Percentiles rank a stretch among this genome's conserved stretches.
These are phyloP conservation scores for Strigomonas culicis DNA, from an alignment of 208 protist species.

Conservation along the genomic window DNA sequence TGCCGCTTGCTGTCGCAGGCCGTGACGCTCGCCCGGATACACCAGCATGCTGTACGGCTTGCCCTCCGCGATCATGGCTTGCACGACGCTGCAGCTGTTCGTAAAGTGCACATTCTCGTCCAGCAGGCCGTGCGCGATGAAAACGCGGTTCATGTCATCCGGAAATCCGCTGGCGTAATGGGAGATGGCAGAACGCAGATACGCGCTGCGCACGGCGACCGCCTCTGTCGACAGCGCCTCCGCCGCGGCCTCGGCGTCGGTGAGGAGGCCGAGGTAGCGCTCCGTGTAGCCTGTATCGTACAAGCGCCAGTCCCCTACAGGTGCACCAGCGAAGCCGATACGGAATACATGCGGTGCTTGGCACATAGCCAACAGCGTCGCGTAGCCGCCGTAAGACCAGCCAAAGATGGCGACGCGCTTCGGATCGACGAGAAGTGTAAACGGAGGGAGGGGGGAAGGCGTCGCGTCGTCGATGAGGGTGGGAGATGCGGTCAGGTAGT, in stretches of 20 bases:
- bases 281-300: constrained; percentile 92
- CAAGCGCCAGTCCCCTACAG: constrained; percentile 83
- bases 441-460: no score
- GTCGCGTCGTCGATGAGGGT: constrained; percentile 20
- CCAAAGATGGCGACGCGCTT: constrained; percentile 78
- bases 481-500: constrained; percentile 30
- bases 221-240: not conserved
- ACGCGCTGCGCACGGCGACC: constrained; percentile 35
- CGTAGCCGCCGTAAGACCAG: constrained; percentile 90
- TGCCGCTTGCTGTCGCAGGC: constrained; percentile 60
- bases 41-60: constrained; percentile 88
- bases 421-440: constrained; percentile 65
- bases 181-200: constrained; percentile 54
- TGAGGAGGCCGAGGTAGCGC: constrained; percentile 83
- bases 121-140: constrained; percentile 89
- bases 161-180: constrained; percentile 70
- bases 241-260: constrained; percentile 17
- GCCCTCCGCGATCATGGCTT: constrained; percentile 59
- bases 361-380: constrained; percentile 81
- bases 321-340: constrained; percentile 79
- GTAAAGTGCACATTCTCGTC: constrained; percentile 95
- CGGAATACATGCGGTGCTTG: constrained; percentile 76
- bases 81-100: constrained; percentile 71
- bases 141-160: constrained; percentile 82
- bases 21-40: constrained; percentile 89